These are phyloP conservation scores for Piromyces finnis DNA, from an alignment of 192 early-diverging fungal species.

Conservation along the genomic window DNA sequence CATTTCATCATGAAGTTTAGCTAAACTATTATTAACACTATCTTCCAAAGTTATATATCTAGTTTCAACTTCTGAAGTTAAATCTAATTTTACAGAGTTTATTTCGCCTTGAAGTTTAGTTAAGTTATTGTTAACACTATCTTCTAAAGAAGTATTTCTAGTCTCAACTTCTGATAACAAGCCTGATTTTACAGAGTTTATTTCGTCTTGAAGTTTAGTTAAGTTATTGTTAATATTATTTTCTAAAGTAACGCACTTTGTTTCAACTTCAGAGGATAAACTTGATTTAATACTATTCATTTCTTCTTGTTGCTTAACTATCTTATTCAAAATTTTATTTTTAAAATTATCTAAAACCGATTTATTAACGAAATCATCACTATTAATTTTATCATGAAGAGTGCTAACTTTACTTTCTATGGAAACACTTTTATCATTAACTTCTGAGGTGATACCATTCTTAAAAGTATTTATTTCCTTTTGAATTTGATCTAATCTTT, in stretches of 20 bases:
- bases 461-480: neutral
- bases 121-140: neutral
- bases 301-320: neutral
- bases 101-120: neutral
- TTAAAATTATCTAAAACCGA: neutral
- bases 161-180: neutral
- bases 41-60: neutral
- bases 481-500: neutral
- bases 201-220: neutral
- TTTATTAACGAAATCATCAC: neutral
- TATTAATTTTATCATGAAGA: neutral
- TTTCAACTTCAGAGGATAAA: neutral
- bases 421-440: neutral
- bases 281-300: neutral
- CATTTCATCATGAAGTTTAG: neutral
- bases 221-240: neutral
- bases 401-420: neutral
- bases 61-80: neutral
- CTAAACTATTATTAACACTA: neutral
- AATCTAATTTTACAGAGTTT: neutral
- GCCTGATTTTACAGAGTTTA: neutral
- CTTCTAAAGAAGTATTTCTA: neutral
- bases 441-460: neutral
- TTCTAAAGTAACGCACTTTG: neutral
- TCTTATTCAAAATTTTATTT: neutral